Percentiles rank a stretch among this genome's conserved stretches.
These are phyloP conservation scores for Auriscalpium orientale DNA, from an alignment of 768 basidiomycete species.

Conservation along the genomic window DNA sequence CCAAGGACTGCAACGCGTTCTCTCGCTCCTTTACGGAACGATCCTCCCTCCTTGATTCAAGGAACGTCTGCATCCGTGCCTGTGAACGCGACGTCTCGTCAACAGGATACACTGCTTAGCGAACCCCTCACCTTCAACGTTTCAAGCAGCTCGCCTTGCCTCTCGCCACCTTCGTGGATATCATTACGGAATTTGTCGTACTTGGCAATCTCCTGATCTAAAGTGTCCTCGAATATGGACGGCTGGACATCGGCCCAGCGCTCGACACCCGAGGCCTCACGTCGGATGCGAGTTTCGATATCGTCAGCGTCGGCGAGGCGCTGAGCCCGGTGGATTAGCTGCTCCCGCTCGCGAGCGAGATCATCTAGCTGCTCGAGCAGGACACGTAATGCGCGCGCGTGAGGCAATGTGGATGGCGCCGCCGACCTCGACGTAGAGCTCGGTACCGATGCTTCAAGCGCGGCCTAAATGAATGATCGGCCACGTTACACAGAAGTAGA, in stretches of 20 bases:
- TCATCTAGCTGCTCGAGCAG: constrained; percentile 78
- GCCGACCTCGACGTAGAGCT: constrained; percentile 40
- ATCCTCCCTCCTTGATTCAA: constrained; percentile 74
- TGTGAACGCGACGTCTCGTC: constrained; percentile 22
- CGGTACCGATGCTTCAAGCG: constrained; percentile 61
- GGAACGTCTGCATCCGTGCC: constrained; percentile 63
- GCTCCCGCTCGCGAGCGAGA: constrained; percentile 48
- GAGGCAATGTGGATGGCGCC: constrained; percentile 37
- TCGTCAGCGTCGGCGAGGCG: constrained; percentile 62
- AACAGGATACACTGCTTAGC: background rate
- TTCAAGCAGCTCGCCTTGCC: constrained; percentile 59
- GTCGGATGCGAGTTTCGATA: constrained; percentile 59
- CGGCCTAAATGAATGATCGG: constrained; percentile 36
- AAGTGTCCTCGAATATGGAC: constrained; percentile 81
- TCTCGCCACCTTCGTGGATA: constrained; percentile 48
- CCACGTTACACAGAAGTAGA: background rate
- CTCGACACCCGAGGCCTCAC: constrained; percentile 58
- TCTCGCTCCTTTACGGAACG: constrained; percentile 74
- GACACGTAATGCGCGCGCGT: constrained; percentile 63
- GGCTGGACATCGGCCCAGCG: constrained; percentile 66
- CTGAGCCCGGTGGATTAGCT: constrained; percentile 58
- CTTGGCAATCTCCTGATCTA: constrained; percentile 72
- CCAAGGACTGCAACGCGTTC: constrained; percentile 71
- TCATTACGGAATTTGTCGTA: constrained; percentile 58
- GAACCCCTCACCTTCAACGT: constrained; percentile 52